phyloP scores from a whole-genome alignment of 768 basidiomycete species.

The Cystofilobasidium macerans region DNA sequence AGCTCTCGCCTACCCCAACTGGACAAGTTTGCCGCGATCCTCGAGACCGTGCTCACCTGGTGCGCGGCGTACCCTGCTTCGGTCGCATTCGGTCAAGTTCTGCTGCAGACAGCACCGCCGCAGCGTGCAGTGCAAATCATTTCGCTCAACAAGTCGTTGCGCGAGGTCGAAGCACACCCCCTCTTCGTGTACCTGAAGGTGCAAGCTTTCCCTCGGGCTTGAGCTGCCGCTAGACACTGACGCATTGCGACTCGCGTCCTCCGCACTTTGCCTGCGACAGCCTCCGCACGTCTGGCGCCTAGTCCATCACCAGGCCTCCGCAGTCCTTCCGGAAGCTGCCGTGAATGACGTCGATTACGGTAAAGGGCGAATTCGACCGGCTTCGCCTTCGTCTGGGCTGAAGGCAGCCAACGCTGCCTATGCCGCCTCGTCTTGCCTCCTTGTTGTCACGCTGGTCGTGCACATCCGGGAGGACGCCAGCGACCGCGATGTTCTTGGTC shows the following conservation, averaged over 20 bases:
- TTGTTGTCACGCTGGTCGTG: conserved; percentile 64
- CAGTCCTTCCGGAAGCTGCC: conserved; percentile 26
- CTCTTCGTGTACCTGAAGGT: conserved; percentile 70
- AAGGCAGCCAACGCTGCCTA: conserved; percentile 20
- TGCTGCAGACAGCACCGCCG: conserved; percentile 76
- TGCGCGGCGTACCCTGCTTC: conserved; percentile 75
- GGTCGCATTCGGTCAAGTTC: conserved; percentile 66
- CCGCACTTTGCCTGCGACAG: too few relatives aligned
- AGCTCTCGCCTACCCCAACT: conserved; percentile 35
- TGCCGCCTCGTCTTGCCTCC: conserved; percentile 34
- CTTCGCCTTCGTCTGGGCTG: conserved; percentile 12
- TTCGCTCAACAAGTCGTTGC: conserved; percentile 64
- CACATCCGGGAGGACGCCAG: conserved; percentile 57
- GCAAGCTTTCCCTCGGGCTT: conserved; percentile 83
- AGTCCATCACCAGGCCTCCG: conserved; percentile 26
- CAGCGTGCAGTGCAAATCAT: conserved; percentile 55
- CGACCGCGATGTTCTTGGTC: conserved; percentile 57
- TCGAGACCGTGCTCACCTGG: conserved; percentile 67
- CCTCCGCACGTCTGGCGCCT: conserved; percentile 21
- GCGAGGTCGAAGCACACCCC: conserved; percentile 63
- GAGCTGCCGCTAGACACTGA: conserved; percentile 27
- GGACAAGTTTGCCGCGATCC: conserved; percentile 74
- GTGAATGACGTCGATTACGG: not conserved
- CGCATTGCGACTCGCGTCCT: too few relatives aligned
- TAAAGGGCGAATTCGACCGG: conserved; percentile 5